phyloP scores from a whole-genome alignment of 2,329 filamentous ascomycete species.

The Trichoderma afroharzianum region DNA sequence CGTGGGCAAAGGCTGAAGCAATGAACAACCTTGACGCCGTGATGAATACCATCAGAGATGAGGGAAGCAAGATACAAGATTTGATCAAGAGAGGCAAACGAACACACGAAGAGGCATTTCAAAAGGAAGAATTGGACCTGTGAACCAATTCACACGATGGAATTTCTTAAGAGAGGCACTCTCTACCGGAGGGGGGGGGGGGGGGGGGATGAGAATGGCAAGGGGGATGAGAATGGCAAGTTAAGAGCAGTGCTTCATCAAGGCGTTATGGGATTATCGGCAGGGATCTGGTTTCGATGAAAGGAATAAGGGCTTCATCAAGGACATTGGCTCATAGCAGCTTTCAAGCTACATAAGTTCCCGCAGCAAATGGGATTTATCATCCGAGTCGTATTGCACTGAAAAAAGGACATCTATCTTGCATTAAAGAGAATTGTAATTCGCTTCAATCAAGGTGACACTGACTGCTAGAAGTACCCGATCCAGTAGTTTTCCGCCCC shows the following conservation, averaged over 20 bases:
- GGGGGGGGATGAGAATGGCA: not conserved
- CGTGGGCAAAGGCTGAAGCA: not conserved
- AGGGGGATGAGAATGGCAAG: not conserved
- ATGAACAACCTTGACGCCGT: not conserved
- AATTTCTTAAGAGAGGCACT: not conserved
- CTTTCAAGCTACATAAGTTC: not conserved
- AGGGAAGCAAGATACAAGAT: no score
- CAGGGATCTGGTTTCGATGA: not conserved
- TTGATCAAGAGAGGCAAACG: no score
- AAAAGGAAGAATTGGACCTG: not conserved
- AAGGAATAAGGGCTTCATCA: not conserved
- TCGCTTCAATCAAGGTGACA: not conserved
- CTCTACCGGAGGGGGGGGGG: no score
- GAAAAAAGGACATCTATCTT: not conserved
- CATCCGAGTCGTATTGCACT: not conserved
- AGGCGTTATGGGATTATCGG: not conserved
- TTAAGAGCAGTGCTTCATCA: not conserved
- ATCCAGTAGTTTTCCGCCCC: not conserved
- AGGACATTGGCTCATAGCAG: not conserved
- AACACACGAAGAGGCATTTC: not conserved
- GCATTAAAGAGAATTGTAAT: not conserved
- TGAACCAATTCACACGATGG: not conserved
- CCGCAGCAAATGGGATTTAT: not conserved
- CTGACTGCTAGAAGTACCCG: not conserved
- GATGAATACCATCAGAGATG: not conserved